Evolutionary conservation across 2,329 filamentous ascomycete genomes (phyloP), one percentile per base, ranked within the genome.

Genomic region (Herpotrichia juniperi): DNA sequence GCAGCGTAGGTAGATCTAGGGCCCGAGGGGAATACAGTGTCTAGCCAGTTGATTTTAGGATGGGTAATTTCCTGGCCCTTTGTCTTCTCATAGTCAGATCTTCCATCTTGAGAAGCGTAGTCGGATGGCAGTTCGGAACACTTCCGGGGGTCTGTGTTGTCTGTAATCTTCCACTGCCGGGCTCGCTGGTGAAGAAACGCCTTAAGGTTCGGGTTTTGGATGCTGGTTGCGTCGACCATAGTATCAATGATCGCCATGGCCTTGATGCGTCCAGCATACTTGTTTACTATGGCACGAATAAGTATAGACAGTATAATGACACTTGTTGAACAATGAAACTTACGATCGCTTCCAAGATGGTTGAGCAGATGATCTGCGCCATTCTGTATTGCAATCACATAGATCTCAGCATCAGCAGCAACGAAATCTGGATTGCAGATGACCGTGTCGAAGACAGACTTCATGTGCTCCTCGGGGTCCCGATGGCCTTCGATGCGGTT

Each of bases 351-450:
- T 30, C 86, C 80, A 9, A 94, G 76, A 56, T 88, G 87, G 12
- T 74, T 64, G 24, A 87, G 72, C 0, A 85, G 76, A 1, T 79
- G 74, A 26, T 86, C 80, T 0, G 85, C 86, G 3, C 86, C 86
- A 48, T 89, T 85, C 1, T 88, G 86, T 14, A 94, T 76, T 1
- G 83, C 90, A 42, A 96, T 79, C 26, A 96, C 68, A 65, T 92
- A 86, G 17, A 96, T 66, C 39, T 79, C 80, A 0, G 85, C 84
- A 1, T 79, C 70, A 0, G 75, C 50, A 0, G 75, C 64, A 0
- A 83, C 74, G 5, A 86, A 63, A 2, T 71, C 46, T 1, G 68
- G 55, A 8, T 75, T 71, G 0, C 74, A 74, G 4, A 94, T 63
- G 1, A 93, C 78, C 4, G 83, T 67, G 22, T 87, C 78, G 56